Base-by-base conservation (phyloP, 495 filamentous ascomycete species). In the Penicillium tannophilum region DNA sequence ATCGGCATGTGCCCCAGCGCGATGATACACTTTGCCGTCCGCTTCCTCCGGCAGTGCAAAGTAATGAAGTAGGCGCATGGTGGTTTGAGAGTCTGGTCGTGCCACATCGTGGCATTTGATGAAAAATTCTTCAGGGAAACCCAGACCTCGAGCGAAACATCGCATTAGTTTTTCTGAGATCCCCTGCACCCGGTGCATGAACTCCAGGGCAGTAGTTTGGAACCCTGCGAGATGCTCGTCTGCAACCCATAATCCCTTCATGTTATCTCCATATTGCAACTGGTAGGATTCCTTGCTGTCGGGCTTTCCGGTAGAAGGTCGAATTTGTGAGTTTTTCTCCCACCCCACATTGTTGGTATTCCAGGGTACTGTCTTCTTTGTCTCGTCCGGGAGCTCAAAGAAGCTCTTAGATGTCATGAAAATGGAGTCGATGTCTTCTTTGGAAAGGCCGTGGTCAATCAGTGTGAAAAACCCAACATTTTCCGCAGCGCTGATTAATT, bases 251-350 rank as follows among this genome's bases (percentile, higher is more conserved):
- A 69, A 59, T 1, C 66, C 72, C 19, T 68, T 64, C 76, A 84
- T 83, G 55, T 77, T 76, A 36, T 76, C 71, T 19, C 79, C 84
- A 63, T 82, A 85, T 63, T 88, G 84, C 58, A 89, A 67, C 62
- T 86, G 84, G 59, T 86, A 82, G 16, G 76, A 81, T 60, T 88
- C 86, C 63, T 88, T 89, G 53, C 75, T 79, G 63, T 89, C 86
- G 5, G 82, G 76, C 8, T 71, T 59, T 24, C 86, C 86, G 7
- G 86, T 88, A 0, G 79, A 83, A 5, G 84, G 86, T 1, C 85
- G 78, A 11, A 88, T 70, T 54, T 88, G 86, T 19, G 84, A 78
- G 52, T 76, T 77, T 58, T 79, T 78, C 68, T 88, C 85, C 86
- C 86, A 88, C n/a, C 86, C 86, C 0, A 81, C 74, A 60, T 88